Evolutionary conservation across 2,329 filamentous ascomycete genomes (phyloP).

Genomic region (Harringtonia aguacate): DNA sequence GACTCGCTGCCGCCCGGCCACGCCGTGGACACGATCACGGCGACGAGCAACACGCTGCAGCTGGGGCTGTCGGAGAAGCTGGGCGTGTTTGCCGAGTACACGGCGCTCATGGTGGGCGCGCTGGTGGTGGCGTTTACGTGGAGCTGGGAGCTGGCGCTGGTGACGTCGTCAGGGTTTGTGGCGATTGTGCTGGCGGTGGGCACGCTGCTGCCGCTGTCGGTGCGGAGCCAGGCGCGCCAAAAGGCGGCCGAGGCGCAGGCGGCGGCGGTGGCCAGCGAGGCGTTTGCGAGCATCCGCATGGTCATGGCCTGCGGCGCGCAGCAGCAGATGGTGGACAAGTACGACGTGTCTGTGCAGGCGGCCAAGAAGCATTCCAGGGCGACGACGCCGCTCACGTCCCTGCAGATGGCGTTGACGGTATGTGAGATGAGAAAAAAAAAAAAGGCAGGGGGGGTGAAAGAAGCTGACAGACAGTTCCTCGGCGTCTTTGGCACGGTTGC

Average conservation of each 20-base stretch:
- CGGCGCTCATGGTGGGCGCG: conserved; percentile 40
- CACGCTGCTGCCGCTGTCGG: conserved; percentile 41
- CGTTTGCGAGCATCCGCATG: conserved; percentile 49
- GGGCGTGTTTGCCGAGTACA: conserved; percentile 45
- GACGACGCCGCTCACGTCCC: conserved; percentile 37
- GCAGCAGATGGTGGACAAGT: conserved; percentile 38
- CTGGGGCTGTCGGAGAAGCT: conserved; percentile 55
- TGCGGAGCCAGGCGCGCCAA: conserved; percentile 37
- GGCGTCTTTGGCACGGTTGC: conserved; percentile 41
- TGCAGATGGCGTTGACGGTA: no score
- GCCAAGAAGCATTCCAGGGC: conserved; percentile 36
- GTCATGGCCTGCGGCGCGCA: conserved; percentile 54
- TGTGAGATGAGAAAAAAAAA: no score
- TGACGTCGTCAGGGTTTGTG: conserved; percentile 43
- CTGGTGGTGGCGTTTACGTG: conserved; percentile 44
- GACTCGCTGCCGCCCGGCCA: conserved; percentile 54
- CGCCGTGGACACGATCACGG: conserved; percentile 53
- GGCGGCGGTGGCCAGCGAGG: conserved; percentile 49
- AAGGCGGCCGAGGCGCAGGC: conserved; percentile 45
- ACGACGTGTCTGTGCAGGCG: conserved; percentile 43
- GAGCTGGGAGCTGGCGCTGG: conserved; percentile 49
- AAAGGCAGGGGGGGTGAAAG: no score
- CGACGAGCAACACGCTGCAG: conserved; percentile 53
- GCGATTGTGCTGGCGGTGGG: conserved; percentile 41
- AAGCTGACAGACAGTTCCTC: conserved; percentile 44